Evolutionary conservation across 2,329 filamentous ascomycete genomes (phyloP), one percentile per base, ranked within the genome.

Genomic region (Zymoseptoria brevis): DNA sequence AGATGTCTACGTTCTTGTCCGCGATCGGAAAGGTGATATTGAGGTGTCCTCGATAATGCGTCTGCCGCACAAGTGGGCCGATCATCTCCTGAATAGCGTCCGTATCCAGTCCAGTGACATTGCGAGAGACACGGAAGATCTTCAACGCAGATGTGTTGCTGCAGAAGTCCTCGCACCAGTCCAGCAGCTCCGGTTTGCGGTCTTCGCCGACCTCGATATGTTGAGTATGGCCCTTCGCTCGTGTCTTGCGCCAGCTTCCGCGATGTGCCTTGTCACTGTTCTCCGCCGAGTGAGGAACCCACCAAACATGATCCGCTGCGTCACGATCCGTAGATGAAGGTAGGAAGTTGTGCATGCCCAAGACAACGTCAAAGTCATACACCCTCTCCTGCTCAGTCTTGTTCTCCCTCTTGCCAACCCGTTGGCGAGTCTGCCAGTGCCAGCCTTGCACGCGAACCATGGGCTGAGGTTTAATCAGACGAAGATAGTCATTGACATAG

Each of bases 131-230:
- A 8, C 75, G 74, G 64, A 79, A 78, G 59, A 73, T 71, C 68
- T 86, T 87, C 35, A 89, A 76, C 8, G 76, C 75, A 0, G 83
- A 77, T 21, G 77, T 75, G 63, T 80, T 83, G 2, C 80, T 80
- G 66, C 83, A 86, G 73, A 84, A 92, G 48, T 81, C 80, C 59
- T 87, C 81, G 66, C 86, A 89, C 87, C 88, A 91, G 60, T 85
- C 81, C 21, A 71, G 71, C 9, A 85, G 71, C 19, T 67, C 74
- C 41, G 67, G 79, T 68, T 73, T 75, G 54, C 5, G 60, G 66
- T 60, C 65, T 8, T 64, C 60, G 9, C 77, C 76, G 9, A 80
- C 71, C 64, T 81, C 78, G 57, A 81, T 72, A 60, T 75, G 75
- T 60, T 77, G 75, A 56, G 71, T 74, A 26, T 67, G 69, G 3